Evolutionary conservation across 2,329 filamentous ascomycete species (phyloP).

Genomic region (Hymenoscyphus fraxineus): DNA sequence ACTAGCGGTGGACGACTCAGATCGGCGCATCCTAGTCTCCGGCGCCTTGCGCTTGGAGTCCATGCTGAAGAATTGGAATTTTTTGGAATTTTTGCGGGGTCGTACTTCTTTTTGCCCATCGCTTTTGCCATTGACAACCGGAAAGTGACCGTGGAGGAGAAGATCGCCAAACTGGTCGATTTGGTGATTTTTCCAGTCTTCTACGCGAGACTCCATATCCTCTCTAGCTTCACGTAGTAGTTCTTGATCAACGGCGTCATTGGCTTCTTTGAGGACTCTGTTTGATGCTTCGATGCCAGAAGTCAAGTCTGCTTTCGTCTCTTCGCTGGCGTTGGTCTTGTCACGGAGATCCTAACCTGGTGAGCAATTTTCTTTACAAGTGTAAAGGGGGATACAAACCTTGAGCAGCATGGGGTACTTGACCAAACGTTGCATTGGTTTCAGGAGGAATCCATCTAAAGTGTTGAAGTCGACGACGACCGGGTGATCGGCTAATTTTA

Average conservation of each 20-base stretch:
- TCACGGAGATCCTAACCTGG: slow-evolving; percentile 70
- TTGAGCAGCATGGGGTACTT: slow-evolving; percentile 91
- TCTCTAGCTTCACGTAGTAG: slow-evolving; percentile 78
- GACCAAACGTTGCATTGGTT: slow-evolving; percentile 91
- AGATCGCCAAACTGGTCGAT: slow-evolving; percentile 90
- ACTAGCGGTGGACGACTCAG: slow-evolving; percentile 4
- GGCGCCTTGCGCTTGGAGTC: slow-evolving; percentile 25
- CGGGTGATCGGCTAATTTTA: slow-evolving; percentile 67
- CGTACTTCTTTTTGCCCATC: slow-evolving; percentile 78
- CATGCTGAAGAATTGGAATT: slow-evolving; percentile 9
- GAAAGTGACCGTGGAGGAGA: slow-evolving; percentile 83
- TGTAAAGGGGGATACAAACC: slow-evolving; percentile 42
- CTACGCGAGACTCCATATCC: slow-evolving; percentile 77
- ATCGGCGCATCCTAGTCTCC: slow-evolving; percentile 7
- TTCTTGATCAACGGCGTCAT: slow-evolving; percentile 86
- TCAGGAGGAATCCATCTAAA: slow-evolving; percentile 86
- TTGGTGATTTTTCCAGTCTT: slow-evolving; percentile 94
- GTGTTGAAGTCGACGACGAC: slow-evolving; percentile 87
- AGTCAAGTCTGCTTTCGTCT: slow-evolving; percentile 67
- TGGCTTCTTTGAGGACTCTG: slow-evolving; percentile 76
- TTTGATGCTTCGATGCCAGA: slow-evolving; percentile 78
- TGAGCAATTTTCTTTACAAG: slow-evolving; percentile 10
- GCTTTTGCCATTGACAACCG: slow-evolving; percentile 82
- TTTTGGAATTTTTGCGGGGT: slow-evolving; percentile 19
- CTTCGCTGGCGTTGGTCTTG: slow-evolving; percentile 70